A percentile compares a stretch with the other conserved stretches of the same genome.
phyloP scores from a whole-genome alignment of 768 basidiomycete genomes.

The Podaxis rugospora region DNA sequence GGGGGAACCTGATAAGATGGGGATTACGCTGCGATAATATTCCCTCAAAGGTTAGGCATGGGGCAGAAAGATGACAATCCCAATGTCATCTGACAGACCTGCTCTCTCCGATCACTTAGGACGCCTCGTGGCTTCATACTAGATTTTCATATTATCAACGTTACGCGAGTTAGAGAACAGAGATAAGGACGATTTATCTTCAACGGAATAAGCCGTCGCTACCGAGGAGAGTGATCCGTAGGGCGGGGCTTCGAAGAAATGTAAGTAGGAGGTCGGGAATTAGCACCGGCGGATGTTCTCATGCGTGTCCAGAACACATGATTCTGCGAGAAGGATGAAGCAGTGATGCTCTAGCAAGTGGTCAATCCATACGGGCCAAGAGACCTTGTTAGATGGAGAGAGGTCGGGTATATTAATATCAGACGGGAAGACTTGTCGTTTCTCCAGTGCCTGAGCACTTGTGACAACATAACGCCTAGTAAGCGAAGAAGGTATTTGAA shows the following conservation, averaged over 20 bases:
- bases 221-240: too few species aligned
- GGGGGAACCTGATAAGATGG: neutral
- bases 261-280: too few species aligned
- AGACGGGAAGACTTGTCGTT: neutral
- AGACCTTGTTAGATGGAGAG: neutral
- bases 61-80: neutral
- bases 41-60: neutral
- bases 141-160: too few species aligned
- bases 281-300: neutral
- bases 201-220: too few species aligned
- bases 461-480: neutral
- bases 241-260: too few species aligned
- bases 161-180: too few species aligned
- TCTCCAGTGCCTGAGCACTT: neutral
- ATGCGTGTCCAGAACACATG: neutral
- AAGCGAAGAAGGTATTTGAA: neutral
- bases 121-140: neutral
- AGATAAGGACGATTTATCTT: too few species aligned
- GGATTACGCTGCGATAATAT: neutral
- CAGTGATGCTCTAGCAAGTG: neutral
- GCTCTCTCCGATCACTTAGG: neutral
- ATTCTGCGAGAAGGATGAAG: neutral
- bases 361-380: neutral
- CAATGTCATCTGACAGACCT: neutral
- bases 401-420: neutral